These are phyloP conservation scores for Erigeron philadelphicus DNA, from an alignment of 140 eudicot species.

Conservation along the genomic window DNA sequence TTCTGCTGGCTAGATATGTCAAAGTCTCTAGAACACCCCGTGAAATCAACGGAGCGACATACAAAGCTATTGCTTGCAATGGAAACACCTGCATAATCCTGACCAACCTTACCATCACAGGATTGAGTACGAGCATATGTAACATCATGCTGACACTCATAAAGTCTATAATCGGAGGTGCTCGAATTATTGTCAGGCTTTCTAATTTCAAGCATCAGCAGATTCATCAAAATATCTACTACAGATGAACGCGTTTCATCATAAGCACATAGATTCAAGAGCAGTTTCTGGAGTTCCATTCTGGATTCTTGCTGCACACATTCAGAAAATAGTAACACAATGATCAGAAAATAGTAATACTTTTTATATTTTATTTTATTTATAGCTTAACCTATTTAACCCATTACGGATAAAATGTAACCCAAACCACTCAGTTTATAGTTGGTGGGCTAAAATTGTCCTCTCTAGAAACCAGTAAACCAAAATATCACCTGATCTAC, in stretches of 20 bases:
- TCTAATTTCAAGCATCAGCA: slow-evolving; percentile 67
- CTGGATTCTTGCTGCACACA: slow-evolving; percentile 74
- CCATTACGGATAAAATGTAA: background rate
- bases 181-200: slow-evolving; percentile 39
- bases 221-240: slow-evolving; percentile 72
- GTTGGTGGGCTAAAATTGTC: background rate
- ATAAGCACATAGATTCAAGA: slow-evolving; percentile 83
- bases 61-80: background rate
- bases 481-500: slow-evolving; percentile 70
- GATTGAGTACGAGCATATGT: slow-evolving; percentile 92
- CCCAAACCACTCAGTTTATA: background rate
- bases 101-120: slow-evolving; percentile 57
- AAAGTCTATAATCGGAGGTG: slow-evolving; percentile 68
- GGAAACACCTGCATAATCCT: background rate
- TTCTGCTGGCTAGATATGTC: slow-evolving; percentile 80
- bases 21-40: slow-evolving; percentile 88
- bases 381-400: background rate
- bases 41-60: slow-evolving; percentile 85
- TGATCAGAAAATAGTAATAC: no score
- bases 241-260: slow-evolving; percentile 62
- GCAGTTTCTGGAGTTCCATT: slow-evolving; percentile 82
- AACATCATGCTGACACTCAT: slow-evolving; percentile 82
- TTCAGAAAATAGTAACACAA: slow-evolving; percentile 8
- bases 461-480: background rate
- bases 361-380: no score